Base-by-base conservation (phyloP, 352 stramenopile species). In the Pythium myriotylum region DNA sequence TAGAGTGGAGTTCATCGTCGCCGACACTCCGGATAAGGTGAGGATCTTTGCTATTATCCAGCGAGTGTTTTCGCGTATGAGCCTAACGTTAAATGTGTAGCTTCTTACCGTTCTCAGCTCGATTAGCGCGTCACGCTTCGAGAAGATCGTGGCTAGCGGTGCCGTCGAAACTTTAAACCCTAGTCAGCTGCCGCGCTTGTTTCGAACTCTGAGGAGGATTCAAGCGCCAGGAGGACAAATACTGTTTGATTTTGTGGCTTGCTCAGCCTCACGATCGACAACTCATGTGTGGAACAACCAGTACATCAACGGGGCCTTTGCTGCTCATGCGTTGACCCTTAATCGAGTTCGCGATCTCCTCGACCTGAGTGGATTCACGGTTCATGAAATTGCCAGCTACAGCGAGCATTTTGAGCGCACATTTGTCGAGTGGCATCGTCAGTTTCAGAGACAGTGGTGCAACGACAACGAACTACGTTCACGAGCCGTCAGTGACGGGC, bases 261-360 rank as follows among this genome's bases (percentile, higher is more conserved):
- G 84, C 50, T 76, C 77, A 1, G 74, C 74, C 14, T 73, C 81
- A 26, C 74, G 86, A 43, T 87, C 84, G 64, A 83, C 73, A 52
- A 92, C 80, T 3, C 81, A 91, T 55, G 68, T 79, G 22, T 94
- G 85, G 83, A 88, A 70, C 63, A 94, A 94, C 78, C 91, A 92
- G 65, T 92, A 94, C 72, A 81, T 94, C 48, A 71, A 90, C 54
- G 81, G 78, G 47, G 60, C 74, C 17, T 91, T 85, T 55, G 65
- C 79, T 47, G 82, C 77, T 29, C 78, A 87, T 37, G 62, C 77
- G 16, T 57, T 92, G 19, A 92, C 78, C 33, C 62, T 89, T 47
- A 48, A 60, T 2, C 56, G 79, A 19, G 73, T 92, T 27, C 81
- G 76, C 27, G 57, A 68, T 59, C 57, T 88, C 16, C 59, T 77